These are phyloP conservation scores for Podaxis mareebaensis DNA, from an alignment of 768 basidiomycete genomes.

Conservation along the genomic window DNA sequence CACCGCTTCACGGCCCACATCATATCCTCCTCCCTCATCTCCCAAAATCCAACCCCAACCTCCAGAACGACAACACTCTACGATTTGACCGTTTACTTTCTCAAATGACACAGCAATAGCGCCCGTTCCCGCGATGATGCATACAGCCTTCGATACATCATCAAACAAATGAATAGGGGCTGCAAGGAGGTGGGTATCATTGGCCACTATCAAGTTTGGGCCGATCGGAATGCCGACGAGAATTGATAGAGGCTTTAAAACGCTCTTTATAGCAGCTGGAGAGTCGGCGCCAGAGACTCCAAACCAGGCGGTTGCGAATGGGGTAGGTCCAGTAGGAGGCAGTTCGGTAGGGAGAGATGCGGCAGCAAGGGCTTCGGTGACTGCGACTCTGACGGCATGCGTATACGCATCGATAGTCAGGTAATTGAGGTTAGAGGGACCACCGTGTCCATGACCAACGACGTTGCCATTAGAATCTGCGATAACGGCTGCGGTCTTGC, in stretches of 20 bases:
- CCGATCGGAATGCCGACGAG: constrained; percentile 61
- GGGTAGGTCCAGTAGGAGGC: constrained; percentile 23
- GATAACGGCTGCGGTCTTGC: constrained; percentile 82
- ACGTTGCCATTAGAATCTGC: constrained; percentile 56
- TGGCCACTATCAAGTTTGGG: constrained; percentile 60
- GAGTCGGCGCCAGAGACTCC: constrained; percentile 85
- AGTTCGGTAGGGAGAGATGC: constrained; percentile 29
- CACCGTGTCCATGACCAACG: constrained; percentile 66
- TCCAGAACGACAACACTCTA: constrained; percentile 69
- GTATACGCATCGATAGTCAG: constrained; percentile 65
- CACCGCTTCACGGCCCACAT: constrained; percentile 75
- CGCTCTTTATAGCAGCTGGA: constrained; percentile 54
- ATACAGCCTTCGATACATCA: constrained; percentile 63
- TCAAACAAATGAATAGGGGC: constrained; percentile 67
- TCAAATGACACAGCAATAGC: constrained; percentile 71
- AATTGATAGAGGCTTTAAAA: constrained; percentile 53
- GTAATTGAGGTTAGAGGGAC: constrained; percentile 87
- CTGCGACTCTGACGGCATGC: constrained; percentile 48
- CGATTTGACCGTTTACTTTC: constrained; percentile 40
- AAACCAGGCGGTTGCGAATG: constrained; percentile 77
- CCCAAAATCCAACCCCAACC: constrained; percentile 88
- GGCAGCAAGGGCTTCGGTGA: constrained; percentile 52
- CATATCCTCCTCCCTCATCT: constrained; percentile 82
- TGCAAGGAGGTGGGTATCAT: constrained; percentile 85
- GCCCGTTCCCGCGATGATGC: constrained; percentile 82